Evolutionary conservation across 2,329 filamentous ascomycete genomes (phyloP).

Genomic region (Pseudogymnoascus sp.): DNA sequence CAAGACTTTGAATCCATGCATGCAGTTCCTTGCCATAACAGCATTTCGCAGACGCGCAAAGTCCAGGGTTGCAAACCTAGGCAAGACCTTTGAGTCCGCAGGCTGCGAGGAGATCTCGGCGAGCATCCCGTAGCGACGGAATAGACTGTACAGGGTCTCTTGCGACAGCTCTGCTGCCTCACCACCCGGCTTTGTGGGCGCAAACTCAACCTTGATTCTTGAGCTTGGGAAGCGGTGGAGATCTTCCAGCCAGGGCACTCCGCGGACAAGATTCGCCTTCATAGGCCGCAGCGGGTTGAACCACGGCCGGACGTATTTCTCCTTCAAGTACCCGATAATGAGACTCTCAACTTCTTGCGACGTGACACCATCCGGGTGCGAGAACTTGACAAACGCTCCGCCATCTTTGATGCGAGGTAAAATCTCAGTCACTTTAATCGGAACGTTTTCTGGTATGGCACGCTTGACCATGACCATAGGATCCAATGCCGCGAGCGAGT

Average conservation of each 20-base stretch:
- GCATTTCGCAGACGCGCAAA: slow-evolving; percentile 67
- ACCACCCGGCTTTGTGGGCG: slow-evolving; percentile 61
- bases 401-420: slow-evolving; percentile 83
- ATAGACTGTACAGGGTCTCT: slow-evolving; percentile 78
- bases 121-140: slow-evolving; percentile 85
- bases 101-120: slow-evolving; percentile 75
- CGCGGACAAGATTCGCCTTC: slow-evolving; percentile 64
- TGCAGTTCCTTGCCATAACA: slow-evolving; percentile 83
- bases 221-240: slow-evolving; percentile 72
- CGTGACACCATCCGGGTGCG: slow-evolving; percentile 36
- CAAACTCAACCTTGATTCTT: slow-evolving; percentile 75
- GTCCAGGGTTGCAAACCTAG: slow-evolving; percentile 71
- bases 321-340: slow-evolving; percentile 53
- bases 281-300: slow-evolving; percentile 75
- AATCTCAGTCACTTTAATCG: slow-evolving; percentile 69
- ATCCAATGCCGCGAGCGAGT: slow-evolving; percentile 44
- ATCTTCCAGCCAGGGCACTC: slow-evolving; percentile 90
- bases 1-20: slow-evolving; percentile 72
- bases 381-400: slow-evolving; percentile 86
- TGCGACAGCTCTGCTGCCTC: slow-evolving; percentile 72
- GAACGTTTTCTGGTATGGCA: slow-evolving; percentile 53
- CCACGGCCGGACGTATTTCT: slow-evolving; percentile 74
- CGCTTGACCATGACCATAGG: slow-evolving; percentile 46
- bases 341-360: slow-evolving; percentile 50
- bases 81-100: slow-evolving; percentile 75